Conservation (phyloP, 2,329 filamentous ascomycete genomes). For the Hortaea werneckii region DNA sequence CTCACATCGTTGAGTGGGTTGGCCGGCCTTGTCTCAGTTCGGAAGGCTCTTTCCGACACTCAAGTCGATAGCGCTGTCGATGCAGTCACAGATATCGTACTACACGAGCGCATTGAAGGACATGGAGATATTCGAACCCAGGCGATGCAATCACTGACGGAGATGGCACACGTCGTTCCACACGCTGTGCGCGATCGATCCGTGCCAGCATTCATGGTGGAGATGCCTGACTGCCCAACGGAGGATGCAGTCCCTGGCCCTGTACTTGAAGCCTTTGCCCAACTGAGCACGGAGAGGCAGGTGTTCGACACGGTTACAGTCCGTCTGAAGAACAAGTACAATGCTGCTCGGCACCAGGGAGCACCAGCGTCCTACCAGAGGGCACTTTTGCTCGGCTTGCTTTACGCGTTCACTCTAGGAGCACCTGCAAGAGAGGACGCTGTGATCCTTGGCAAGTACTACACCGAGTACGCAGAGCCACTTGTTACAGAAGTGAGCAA, state of each 20-base stretch:
- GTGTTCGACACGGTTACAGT: slow-evolving; percentile 55
- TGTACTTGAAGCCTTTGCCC: slow-evolving; percentile 53
- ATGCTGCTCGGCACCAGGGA: slow-evolving; percentile 43
- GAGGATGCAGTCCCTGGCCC: slow-evolving; percentile 41
- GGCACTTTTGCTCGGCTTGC: slow-evolving; percentile 49
- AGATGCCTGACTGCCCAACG: slow-evolving; percentile 43
- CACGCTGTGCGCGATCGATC: slow-evolving; percentile 53
- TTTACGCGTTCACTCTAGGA: slow-evolving; percentile 51
- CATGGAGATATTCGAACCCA: slow-evolving; percentile 48
- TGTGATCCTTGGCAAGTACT: slow-evolving; percentile 31
- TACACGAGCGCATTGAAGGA: slow-evolving; percentile 47
- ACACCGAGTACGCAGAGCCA: slow-evolving; percentile 37
- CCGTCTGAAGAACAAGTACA: slow-evolving; percentile 53
- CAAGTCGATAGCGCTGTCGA: slow-evolving; percentile 44
- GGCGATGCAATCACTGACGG: slow-evolving; percentile 48
- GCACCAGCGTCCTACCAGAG: slow-evolving; percentile 46
- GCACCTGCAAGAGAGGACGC: slow-evolving; percentile 36
- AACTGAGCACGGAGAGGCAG: slow-evolving; percentile 51
- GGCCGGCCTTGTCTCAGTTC: slow-evolving; percentile 32
- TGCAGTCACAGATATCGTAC: slow-evolving; percentile 50
- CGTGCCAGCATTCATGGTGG: slow-evolving; percentile 56
- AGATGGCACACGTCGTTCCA: slow-evolving; percentile 53
- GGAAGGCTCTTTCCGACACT: slow-evolving; percentile 31
- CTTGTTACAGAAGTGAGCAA: slow-evolving; percentile 27
- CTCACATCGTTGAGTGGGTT: slow-evolving; percentile 36